Evolutionary conservation across 2,329 filamentous ascomycete genomes (phyloP), one percentile per base, ranked within the genome.

Genomic region (Diplocarpon rosae): DNA sequence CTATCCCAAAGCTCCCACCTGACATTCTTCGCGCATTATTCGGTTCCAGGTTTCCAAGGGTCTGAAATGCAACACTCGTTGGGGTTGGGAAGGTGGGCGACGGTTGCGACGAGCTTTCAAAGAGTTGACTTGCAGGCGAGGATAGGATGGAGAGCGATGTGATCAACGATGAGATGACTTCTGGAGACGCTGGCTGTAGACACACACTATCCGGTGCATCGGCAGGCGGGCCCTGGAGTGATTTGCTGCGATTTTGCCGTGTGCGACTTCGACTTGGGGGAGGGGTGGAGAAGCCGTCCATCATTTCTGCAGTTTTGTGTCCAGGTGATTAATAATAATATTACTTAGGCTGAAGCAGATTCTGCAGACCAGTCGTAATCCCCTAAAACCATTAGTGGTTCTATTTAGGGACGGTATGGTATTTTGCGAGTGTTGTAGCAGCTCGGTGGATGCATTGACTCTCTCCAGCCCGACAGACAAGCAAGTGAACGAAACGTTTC

Each of bases 81-180:
- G 59, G 56, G 20, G 65, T 63, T 29, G 69, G 65, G 12, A 66
- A 63, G 49, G 63, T 62, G 16, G 69, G 65, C 7, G 42, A 44
- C 2, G 56, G 49, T 10, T 48, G 48, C 20, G 43, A 46, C 2
- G 40, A 71, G 65, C 69, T 71, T 56, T 88, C 83, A 59, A 87
- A 86, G 60, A 85, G 80, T 48, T 75, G 71, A 60, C 73, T 77
- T 44, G 81, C 74, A 16, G 84, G 81, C 39, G 76, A 72, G 15
- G 79, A 83, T 54, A 75, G 85, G 57, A 78, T 76, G 55, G 77
- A 77, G 31, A 83, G 70, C 43, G 73, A 86, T 52, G 80, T 85
- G 65, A 83, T 88, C 43, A 78, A 68, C 43, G 72, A 75, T 20
- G 76, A 79, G 46, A 82, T 86, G 60, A 88, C 75, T 59, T 85